Conservation (phyloP, 257 asterid genomes). For the Gardenia jasminoides region DNA sequence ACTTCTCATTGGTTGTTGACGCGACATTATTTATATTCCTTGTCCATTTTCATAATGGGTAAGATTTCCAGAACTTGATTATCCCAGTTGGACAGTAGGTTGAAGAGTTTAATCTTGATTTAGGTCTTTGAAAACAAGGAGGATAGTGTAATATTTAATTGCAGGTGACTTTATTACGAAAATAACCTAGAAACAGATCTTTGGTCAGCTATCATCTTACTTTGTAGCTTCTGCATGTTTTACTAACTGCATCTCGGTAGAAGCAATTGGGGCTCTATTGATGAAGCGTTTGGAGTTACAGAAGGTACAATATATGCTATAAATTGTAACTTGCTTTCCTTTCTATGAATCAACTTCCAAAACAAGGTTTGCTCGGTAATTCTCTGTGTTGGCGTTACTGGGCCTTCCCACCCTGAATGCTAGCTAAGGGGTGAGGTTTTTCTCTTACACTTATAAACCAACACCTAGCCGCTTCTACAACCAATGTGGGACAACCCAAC, state of each 20-base stretch:
- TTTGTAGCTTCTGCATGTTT: background rate
- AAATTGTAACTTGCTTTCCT: too few relatives aligned
- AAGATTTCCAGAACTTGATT: background rate
- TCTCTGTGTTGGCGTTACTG: too few relatives aligned
- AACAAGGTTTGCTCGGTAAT: too few relatives aligned
- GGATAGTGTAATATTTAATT: background rate
- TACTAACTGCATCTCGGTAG: background rate
- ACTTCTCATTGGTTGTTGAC: slow-evolving; percentile 25
- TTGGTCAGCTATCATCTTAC: background rate
- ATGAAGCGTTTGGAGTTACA: background rate
- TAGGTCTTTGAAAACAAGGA: background rate
- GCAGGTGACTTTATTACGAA: background rate
- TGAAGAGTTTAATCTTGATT: background rate
- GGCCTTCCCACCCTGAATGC: too few relatives aligned
- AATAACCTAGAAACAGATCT: background rate
- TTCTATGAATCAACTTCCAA: too few relatives aligned
- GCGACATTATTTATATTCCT: slow-evolving; percentile 19
- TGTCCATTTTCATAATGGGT: background rate
- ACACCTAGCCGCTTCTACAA: too few relatives aligned
- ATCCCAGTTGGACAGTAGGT: background rate
- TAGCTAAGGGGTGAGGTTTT: too few relatives aligned
- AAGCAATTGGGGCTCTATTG: background rate
- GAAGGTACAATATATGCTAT: too few relatives aligned
- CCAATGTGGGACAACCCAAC: too few relatives aligned
- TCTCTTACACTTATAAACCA: too few relatives aligned